phyloP scores from a whole-genome alignment of 306 rosid genomes.

The Malus sieversii region DNA sequence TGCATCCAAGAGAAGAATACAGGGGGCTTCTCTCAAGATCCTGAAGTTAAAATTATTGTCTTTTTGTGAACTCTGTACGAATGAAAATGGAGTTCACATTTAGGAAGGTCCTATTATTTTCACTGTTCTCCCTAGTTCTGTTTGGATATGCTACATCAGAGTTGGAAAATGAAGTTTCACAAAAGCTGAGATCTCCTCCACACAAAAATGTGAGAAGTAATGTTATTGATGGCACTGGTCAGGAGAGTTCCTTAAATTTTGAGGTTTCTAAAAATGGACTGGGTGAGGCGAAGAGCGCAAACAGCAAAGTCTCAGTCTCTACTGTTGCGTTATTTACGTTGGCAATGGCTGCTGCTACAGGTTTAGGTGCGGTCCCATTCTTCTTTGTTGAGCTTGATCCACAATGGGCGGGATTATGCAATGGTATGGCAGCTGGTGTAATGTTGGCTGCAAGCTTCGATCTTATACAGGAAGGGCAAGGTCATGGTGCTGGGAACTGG shows the following conservation, averaged over 20 bases:
- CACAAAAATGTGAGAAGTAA: constrained; percentile 57
- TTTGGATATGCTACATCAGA: constrained; percentile 40
- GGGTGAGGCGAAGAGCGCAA: constrained; percentile 52
- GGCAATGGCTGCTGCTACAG: constrained; percentile 99
- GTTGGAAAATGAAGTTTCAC: constrained; percentile 38
- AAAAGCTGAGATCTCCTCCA: constrained; percentile 57
- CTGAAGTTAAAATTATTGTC: constrained; percentile 1
- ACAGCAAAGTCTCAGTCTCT: constrained; percentile 72
- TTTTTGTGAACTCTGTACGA: background rate
- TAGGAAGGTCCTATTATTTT: constrained; percentile 25
- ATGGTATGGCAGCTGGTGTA: constrained; percentile 99
- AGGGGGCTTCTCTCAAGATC: constrained; percentile 21
- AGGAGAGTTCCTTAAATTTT: constrained; percentile 40
- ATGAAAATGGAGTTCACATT: constrained; percentile 31
- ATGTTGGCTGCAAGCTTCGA: constrained; percentile 99
- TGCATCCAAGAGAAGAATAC: constrained; percentile 17
- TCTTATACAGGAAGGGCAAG: constrained; percentile 90
- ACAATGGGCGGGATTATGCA: constrained; percentile 96
- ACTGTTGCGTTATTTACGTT: constrained; percentile 86
- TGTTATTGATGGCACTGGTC: constrained; percentile 79
- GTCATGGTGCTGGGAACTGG: constrained; percentile 79
- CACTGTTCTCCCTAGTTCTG: constrained; percentile 29
- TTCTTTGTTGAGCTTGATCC: constrained; percentile 98
- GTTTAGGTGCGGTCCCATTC: constrained; percentile 97
- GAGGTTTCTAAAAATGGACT: constrained; percentile 32